Evolutionary conservation across 2,329 filamentous ascomycete genomes (phyloP).

Genomic region (Metarhizium guizhouense): DNA sequence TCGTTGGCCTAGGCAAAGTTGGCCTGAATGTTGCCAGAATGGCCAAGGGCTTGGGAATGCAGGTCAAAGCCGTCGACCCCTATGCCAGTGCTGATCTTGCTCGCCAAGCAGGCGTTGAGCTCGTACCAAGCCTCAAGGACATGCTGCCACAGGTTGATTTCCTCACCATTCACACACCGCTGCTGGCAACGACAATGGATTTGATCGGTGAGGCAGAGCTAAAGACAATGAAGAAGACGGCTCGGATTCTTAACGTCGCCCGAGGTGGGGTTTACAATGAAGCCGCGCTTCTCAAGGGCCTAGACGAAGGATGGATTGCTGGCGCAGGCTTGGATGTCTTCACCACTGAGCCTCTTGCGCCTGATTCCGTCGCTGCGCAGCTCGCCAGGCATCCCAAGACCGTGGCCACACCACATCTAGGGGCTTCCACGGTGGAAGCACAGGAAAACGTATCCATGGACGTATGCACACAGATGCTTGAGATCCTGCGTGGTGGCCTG

Average conservation of each 20-base stretch:
- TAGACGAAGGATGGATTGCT: conserved; percentile 63
- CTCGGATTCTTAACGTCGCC: conserved; percentile 70
- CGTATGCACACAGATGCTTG: conserved; percentile 70
- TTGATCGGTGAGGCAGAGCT: conserved; percentile 62
- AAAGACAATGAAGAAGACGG: conserved; percentile 61
- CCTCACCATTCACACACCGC: conserved; percentile 71
- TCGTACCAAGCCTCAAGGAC: conserved; percentile 46
- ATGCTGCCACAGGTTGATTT: conserved; percentile 64
- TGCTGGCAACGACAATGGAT: conserved; percentile 68
- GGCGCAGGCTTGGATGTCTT: conserved; percentile 77
- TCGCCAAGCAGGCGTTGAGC: conserved; percentile 53
- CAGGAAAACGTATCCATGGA: conserved; percentile 80
- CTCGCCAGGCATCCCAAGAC: conserved; percentile 63
- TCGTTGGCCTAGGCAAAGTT: conserved; percentile 76
- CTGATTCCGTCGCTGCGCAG: conserved; percentile 46
- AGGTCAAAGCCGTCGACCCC: conserved; percentile 64
- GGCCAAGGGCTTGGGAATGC: conserved; percentile 70
- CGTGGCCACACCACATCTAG: conserved; percentile 70
- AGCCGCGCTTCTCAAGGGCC: conserved; percentile 57
- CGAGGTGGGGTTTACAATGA: conserved; percentile 76
- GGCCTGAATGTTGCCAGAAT: conserved; percentile 74
- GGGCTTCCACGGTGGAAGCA: conserved; percentile 71
- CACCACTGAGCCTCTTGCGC: conserved; percentile 58
- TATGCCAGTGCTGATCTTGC: conserved; percentile 70
- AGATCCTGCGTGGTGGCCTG: conserved; percentile 62